Evolutionary conservation across 805 yeast species (phyloP).

Genomic region (Ogataea methylovora): DNA sequence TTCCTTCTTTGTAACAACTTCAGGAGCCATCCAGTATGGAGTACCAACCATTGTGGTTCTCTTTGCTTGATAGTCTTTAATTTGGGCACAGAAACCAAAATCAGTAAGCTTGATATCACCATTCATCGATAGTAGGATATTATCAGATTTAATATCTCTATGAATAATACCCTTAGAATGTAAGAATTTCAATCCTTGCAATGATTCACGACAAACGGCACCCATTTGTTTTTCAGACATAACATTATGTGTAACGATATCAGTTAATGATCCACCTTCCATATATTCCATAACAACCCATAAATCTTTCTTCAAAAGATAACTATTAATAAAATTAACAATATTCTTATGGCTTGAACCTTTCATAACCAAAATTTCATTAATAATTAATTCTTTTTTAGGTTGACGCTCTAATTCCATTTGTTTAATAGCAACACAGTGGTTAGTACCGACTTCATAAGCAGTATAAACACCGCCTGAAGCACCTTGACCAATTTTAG

Average conservation of each 20-base stretch:
- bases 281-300: slow-evolving; percentile 99
- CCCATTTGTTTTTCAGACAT: slow-evolving; percentile 95
- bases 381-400: slow-evolving; percentile 87
- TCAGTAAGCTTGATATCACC: slow-evolving; percentile 95
- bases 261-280: slow-evolving; percentile 98
- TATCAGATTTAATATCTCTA: slow-evolving; percentile 94
- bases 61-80: slow-evolving; percentile 64
- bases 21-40: slow-evolving; percentile 91
- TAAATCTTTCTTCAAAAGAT: slow-evolving; percentile 64
- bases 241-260: slow-evolving; percentile 81
- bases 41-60: slow-evolving; percentile 86
- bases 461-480: slow-evolving; percentile 96
- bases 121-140: slow-evolving; percentile 69
- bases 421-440: slow-evolving; percentile 88
- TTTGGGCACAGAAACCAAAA: slow-evolving; percentile 67
- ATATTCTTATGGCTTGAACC: slow-evolving; percentile 85
- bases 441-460: slow-evolving; percentile 44
- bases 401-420: slow-evolving; percentile 95
- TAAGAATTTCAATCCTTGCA: slow-evolving; percentile 77
- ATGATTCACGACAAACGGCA: slow-evolving; percentile 87
- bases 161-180: slow-evolving; percentile 93
- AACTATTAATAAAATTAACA: slow-evolving; percentile 89
- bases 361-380: slow-evolving; percentile 94
- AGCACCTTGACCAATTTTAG: slow-evolving; percentile 96
- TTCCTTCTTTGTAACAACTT: slow-evolving; percentile 71